Base-by-base conservation (phyloP, 1,284 basidiomycete species). In the Golubevia pallescens region DNA sequence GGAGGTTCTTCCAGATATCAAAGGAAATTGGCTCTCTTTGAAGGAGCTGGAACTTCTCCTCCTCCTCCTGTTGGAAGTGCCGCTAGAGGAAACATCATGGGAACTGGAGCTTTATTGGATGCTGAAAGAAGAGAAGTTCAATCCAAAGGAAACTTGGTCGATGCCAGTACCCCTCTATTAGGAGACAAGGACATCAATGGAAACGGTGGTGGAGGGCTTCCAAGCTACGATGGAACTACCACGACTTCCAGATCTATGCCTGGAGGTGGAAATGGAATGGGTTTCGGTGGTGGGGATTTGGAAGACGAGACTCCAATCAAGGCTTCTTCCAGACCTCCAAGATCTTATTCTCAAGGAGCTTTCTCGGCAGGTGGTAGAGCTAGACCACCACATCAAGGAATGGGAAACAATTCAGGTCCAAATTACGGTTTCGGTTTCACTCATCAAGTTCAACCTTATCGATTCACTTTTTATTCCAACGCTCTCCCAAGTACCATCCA, bases 401-500 rank as follows among this genome's bases (percentile, higher is more conserved):
- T 1, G 92, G 92, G 0, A n/a, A n/a, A n/a, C n/a, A 38, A 38
- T 10, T 4, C 34, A 10, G 34, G 34, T 38, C 34, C 34, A 38
- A 38, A 38, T 10, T 38, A 38, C 34, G 34, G 34, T 5, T 38
- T 38, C 34, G 34, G 34, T 5, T 38, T 38, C 34, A 38, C 34
- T 38, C 34, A 38, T 38, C 34, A 38, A 38, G 34, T 38, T 38
- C 92, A 95, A 81, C 96, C 95, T 5, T 99, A 98, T 84, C 90
- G 97, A 38, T 99, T 99, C 87, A 98, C 96, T 0, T 99, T 99
- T 87, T 99, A 99, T 87, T 97, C 94, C 16, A 99, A 98, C 81
- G 90, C 93, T 1, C 88, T 97, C 58, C 91, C 92, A 1, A 92
- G 93, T 0, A 97, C 96, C 1, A 97, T 99, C 59, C 97, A 99